phyloP scores from a whole-genome alignment of 2,329 filamentous ascomycete genomes.

The Colletotrichum sp. region DNA sequence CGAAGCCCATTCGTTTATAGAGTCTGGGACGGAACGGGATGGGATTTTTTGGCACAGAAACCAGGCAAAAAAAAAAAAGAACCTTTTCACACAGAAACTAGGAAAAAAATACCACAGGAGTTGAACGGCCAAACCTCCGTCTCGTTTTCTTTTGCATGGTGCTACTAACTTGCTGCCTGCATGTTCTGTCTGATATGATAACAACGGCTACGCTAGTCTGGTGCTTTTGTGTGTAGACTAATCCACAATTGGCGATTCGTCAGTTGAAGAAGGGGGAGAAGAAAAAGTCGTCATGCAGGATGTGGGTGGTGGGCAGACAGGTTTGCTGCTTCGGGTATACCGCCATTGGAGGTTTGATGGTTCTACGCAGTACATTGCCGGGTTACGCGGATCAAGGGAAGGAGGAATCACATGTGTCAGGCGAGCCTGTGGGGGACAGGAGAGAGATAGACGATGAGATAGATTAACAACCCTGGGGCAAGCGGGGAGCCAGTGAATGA shows the following conservation, averaged over 20 bases:
- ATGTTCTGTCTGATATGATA: neutral
- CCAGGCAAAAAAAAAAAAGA: neutral
- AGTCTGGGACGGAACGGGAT: neutral
- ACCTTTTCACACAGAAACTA: neutral
- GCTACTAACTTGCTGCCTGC: neutral
- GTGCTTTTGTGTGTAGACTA: neutral
- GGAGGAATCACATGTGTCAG: neutral
- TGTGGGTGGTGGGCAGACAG: neutral
- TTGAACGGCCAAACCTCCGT: neutral
- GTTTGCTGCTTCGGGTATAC: neutral
- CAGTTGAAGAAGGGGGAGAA: neutral
- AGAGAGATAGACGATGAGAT: neutral
- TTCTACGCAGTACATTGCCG: neutral
- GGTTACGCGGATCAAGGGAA: conserved; percentile 11
- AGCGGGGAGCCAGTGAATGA: neutral
- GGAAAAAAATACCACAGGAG: neutral
- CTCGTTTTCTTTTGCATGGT: neutral
- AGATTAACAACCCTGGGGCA: neutral
- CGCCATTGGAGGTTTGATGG: neutral
- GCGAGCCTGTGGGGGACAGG: neutral
- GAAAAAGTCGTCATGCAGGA: neutral
- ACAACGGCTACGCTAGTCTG: neutral
- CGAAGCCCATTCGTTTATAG: neutral
- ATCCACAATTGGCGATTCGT: neutral
- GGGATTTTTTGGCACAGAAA: neutral